phyloP scores from a whole-genome alignment of 495 filamentous ascomycete species.

The Lasiosphaeriaceae sp. region DNA sequence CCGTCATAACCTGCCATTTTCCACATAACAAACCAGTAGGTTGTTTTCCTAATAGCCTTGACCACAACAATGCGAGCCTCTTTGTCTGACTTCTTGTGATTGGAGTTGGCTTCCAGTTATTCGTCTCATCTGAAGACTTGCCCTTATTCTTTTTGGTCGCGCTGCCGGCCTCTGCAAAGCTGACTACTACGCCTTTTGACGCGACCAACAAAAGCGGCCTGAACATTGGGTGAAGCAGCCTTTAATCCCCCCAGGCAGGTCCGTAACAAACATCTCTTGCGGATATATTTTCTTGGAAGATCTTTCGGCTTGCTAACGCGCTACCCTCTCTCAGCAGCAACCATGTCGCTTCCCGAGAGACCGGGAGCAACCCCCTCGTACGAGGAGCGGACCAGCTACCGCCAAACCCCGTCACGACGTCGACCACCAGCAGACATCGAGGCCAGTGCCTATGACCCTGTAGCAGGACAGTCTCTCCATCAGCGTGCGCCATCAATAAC shows the following conservation, averaged over 20 bases:
- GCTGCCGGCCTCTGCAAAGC: no score
- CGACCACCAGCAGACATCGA: slow-evolving; percentile 63
- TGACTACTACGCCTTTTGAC: not conserved
- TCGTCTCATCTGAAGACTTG: not conserved
- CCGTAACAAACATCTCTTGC: not conserved
- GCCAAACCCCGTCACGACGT: slow-evolving; percentile 63
- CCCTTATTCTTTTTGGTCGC: not conserved
- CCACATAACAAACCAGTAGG: slow-evolving; percentile 26
- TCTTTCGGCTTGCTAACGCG: slow-evolving; percentile 16
- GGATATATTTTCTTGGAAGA: not conserved
- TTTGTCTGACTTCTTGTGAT: slow-evolving; percentile 1
- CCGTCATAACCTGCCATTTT: slow-evolving; percentile 3
- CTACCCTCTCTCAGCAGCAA: slow-evolving; percentile 18
- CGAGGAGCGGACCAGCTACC: slow-evolving; percentile 57
- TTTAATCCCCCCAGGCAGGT: not conserved
- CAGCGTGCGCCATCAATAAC: slow-evolving; percentile 47
- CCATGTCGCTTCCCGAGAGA: slow-evolving; percentile 67
- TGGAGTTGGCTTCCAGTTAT: not conserved
- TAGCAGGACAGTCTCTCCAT: slow-evolving; percentile 35
- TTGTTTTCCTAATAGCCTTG: slow-evolving; percentile 9
- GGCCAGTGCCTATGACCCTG: slow-evolving; percentile 47
- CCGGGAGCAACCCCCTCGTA: slow-evolving; percentile 58
- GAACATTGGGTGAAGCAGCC: slow-evolving; percentile 5
- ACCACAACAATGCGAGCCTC: slow-evolving; percentile 13
- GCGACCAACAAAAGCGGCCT: not conserved